Conservation (phyloP, 1,284 basidiomycete genomes). For the Singerocomus rubriflavus region DNA sequence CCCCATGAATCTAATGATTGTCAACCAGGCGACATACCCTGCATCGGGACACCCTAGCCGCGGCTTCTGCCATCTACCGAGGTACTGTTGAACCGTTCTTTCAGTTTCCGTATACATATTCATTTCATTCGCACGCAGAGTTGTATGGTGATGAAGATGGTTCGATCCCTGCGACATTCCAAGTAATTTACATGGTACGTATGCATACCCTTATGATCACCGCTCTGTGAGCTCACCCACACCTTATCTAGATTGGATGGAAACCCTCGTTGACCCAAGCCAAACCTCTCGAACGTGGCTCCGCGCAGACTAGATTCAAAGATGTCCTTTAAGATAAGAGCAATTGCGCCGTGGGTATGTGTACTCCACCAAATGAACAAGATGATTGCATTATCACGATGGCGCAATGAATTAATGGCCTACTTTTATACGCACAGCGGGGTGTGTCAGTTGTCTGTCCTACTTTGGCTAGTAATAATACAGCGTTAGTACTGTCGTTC, state of each 20-base stretch:
- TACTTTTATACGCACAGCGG: neutral
- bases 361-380: neutral
- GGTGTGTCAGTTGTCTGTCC: slow-evolving; percentile 1
- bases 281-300: slow-evolving; percentile 83
- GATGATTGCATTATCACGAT: too few relatives aligned
- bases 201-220: neutral
- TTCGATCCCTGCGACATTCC: slow-evolving; percentile 91
- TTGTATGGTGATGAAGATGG: slow-evolving; percentile 85
- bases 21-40: slow-evolving; percentile 60
- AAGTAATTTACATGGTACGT: slow-evolving; percentile 89
- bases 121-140: slow-evolving; percentile 44
- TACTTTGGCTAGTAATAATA: neutral
- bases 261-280: slow-evolving; percentile 86
- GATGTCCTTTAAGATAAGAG: slow-evolving; percentile 58
- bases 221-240: neutral
- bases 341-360: neutral
- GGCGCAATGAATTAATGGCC: neutral
- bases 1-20: neutral
- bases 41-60: slow-evolving; percentile 84
- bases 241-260: slow-evolving; percentile 88
- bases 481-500: neutral
- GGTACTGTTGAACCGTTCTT: slow-evolving; percentile 41
- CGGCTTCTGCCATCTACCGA: slow-evolving; percentile 92
- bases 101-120: slow-evolving; percentile 4
- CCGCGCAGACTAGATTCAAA: slow-evolving; percentile 77